These are phyloP conservation scores for Populus nigra DNA, from an alignment of 345 rosid genomes.

Conservation along the genomic window DNA sequence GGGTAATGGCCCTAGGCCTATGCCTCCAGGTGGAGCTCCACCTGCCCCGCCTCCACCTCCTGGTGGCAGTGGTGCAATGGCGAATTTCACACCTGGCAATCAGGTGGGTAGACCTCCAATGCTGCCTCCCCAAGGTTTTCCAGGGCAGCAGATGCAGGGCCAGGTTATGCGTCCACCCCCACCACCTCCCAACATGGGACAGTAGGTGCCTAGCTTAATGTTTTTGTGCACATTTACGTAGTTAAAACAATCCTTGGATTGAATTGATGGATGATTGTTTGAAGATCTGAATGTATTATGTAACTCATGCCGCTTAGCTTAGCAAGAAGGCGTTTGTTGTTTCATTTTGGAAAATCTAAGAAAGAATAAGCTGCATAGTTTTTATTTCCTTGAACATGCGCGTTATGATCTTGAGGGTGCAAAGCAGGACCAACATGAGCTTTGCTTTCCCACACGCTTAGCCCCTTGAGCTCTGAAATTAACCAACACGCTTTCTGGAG, in stretches of 20 bases:
- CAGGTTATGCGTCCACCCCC: constrained; percentile 26
- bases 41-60: constrained; percentile 72
- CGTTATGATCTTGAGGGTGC: no score
- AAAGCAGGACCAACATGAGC: no score
- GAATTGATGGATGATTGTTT: not conserved
- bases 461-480: no score
- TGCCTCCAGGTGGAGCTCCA: constrained; percentile 68
- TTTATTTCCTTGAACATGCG: no score
- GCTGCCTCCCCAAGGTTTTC: constrained; percentile 51
- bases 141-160: constrained; percentile 48
- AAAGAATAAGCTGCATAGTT: not conserved
- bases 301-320: not conserved
- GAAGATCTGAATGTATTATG: not conserved
- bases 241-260: not conserved
- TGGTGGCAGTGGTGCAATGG: constrained; percentile 61
- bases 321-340: not conserved
- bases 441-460: no score
- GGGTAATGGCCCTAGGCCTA: constrained; percentile 65
- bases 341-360: not conserved
- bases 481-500: no score
- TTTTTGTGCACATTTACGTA: not conserved
- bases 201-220: not conserved
- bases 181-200: constrained; percentile 10
- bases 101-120: constrained; percentile 51
- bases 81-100: constrained; percentile 57